Evolutionary conservation across 73 alveolate species (phyloP).

Genomic region (Urostyla sp.): DNA sequence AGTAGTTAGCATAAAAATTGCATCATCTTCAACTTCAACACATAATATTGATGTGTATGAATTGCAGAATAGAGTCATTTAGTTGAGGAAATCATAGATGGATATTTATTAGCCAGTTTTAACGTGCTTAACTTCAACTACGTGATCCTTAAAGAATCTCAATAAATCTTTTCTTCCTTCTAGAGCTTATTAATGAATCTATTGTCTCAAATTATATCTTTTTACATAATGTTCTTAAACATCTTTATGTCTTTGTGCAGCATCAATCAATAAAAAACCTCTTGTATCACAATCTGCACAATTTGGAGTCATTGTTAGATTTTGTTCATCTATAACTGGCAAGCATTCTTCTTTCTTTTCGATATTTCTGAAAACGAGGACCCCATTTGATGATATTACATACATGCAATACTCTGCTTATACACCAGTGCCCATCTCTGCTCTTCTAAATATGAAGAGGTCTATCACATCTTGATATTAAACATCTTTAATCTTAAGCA

Average conservation of each 20-base stretch:
- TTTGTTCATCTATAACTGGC: constrained; percentile 33
- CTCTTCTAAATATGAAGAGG: constrained; percentile 11
- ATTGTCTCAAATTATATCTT: constrained; percentile 48
- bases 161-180: constrained; percentile 72
- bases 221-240: constrained; percentile 24
- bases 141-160: constrained; percentile 69
- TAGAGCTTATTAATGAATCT: constrained; percentile 28
- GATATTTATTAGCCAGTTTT: constrained; percentile 67
- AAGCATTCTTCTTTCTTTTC: constrained; percentile 51
- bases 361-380: constrained; percentile 32
- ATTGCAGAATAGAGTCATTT: constrained; percentile 61
- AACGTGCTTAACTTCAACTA: constrained; percentile 65
- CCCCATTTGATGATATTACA: constrained; percentile 40
- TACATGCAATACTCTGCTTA: constrained; percentile 43
- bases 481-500: constrained; percentile 20
- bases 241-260: constrained; percentile 51
- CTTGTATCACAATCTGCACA: constrained; percentile 43
- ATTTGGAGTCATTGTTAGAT: constrained; percentile 37
- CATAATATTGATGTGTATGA: constrained; percentile 41
- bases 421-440: constrained; percentile 42
- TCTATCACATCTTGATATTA: constrained; percentile 39
- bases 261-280: constrained; percentile 38
- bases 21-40: constrained; percentile 75
- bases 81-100: constrained; percentile 71
- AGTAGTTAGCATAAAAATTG: constrained; percentile 66